Percentiles rank a stretch among this genome's conserved stretches.
Evolutionary conservation across 2,329 filamentous ascomycete genomes (phyloP).

Genomic region (Paracoccidioides lutzii): DNA sequence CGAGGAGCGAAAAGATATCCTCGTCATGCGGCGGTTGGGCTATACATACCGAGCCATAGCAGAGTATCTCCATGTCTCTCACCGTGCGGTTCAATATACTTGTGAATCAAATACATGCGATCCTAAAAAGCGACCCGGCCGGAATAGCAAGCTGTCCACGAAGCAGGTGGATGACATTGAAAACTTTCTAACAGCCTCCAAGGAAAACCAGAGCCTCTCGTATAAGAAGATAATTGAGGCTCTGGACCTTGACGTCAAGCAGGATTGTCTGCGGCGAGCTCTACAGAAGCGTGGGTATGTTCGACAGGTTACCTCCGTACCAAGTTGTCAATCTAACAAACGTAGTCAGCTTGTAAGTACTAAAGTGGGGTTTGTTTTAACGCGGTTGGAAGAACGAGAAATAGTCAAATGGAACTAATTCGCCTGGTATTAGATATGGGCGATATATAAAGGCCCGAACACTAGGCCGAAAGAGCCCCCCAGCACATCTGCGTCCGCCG

Average conservation of each 20-base stretch:
- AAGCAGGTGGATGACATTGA: slow-evolving; percentile 1
- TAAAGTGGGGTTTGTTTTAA: too few species aligned
- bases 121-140: neutral
- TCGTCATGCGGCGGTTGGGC: neutral
- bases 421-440: neutral
- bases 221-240: slow-evolving; percentile 2
- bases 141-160: slow-evolving; percentile 1
- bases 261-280: slow-evolving; percentile 1
- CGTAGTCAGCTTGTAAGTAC: neutral
- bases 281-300: neutral
- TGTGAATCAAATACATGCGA: slow-evolving; percentile 1
- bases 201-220: neutral
- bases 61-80: slow-evolving; percentile 1
- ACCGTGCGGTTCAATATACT: neutral
- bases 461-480: neutral
- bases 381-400: neutral
- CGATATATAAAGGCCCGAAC: neutral
- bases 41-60: slow-evolving; percentile 1
- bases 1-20: neutral
- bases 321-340: neutral
- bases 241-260: slow-evolving; percentile 1
- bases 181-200: neutral
- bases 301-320: neutral
- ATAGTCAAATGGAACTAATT: neutral
- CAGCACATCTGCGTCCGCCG: neutral